Conservation (phyloP, 352 stramenopile genomes). For the Phytophthora niederhauseri region DNA sequence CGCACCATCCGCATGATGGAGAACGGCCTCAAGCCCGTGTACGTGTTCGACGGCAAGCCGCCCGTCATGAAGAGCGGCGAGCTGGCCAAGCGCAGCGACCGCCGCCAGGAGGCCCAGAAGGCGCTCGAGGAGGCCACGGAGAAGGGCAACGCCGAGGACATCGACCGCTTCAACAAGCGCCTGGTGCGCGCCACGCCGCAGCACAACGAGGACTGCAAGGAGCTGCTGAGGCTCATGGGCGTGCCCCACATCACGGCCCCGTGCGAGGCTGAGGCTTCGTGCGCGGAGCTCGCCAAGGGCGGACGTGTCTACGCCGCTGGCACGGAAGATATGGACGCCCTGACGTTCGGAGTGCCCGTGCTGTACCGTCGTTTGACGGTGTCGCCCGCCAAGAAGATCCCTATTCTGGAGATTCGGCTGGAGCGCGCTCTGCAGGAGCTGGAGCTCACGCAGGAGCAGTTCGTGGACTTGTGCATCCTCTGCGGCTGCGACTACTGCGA, state of each 20-base stretch:
- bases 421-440: conserved; percentile 94
- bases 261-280: conserved; percentile 99
- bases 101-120: conserved; percentile 88
- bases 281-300: conserved; percentile 92
- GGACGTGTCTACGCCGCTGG: conserved; percentile 95
- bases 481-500: conserved; percentile 99
- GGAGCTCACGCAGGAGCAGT: conserved; percentile 93
- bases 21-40: conserved; percentile 98
- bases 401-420: conserved; percentile 92
- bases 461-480: conserved; percentile 99
- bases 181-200: conserved; percentile 90
- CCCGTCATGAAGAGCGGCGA: conserved; percentile 98
- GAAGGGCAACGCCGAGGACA: conserved; percentile 88
- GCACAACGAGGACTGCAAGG: conserved; percentile 95
- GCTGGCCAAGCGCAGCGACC: conserved; percentile 94
- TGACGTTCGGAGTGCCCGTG: conserved; percentile 98
- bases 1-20: conserved; percentile 98
- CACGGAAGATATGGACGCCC: conserved; percentile 99
- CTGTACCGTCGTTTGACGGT: conserved; percentile 94
- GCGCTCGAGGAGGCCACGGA: conserved; percentile 87
- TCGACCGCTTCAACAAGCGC: conserved; percentile 95
- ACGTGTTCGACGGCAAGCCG: conserved; percentile 99
- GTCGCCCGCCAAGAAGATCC: conserved; percentile 88
- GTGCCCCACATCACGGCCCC: conserved; percentile 96
- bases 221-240: conserved; percentile 95